Base-by-base conservation (phyloP, 164 flowering plant species). In the Chimonanthus praecox region DNA sequence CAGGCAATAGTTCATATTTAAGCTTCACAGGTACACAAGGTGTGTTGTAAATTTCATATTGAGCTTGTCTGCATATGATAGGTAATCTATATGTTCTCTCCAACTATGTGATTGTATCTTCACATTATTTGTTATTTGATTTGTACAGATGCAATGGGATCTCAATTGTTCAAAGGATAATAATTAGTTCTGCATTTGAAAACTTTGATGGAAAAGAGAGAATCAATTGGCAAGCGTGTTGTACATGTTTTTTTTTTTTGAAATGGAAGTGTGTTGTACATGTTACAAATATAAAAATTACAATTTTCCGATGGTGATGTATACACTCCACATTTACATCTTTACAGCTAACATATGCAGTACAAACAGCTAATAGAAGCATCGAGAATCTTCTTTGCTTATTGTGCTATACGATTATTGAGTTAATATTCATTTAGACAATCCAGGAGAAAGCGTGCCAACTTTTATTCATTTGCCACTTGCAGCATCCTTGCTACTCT, bases 11-110 rank as follows among this genome's bases (percentile, higher is more conserved):
- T 72, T 81, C 76, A 21, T 76, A 74, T 51, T 67, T 58, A 4
- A 21, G 71, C 61, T 50, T 51, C 33, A 69, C 58, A 7, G 70
- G n/a, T 70, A 65, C 67, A 58, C 68, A 65, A 72, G 68, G 50
- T 76, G 75, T 76, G 49, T 67, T 75, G 71, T 80, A 78, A 76
- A 77, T 73, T 75, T 74, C 72, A 49, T 8, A 65, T 48, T 48
- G 72, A 49, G 75, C 60, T 72, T 75, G 72, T 72, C 69, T 76
- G 71, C 47, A 10, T 75, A 71, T 47, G 69, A 54, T 70, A 64
- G 47, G 58, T 74, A 71, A 33, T 18, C 13, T 21, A 43, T 49
- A 72, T 47, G 5, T 5, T 63, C 65, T 18, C 64, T 45, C 54
- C n/a, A 21, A 63, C n/a, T 60, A 69, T 72, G 69, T 50, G 49